Percentiles rank a stretch among this genome's conserved stretches.
Conservation (phyloP, 768 basidiomycete species). For the Boletus barrowsii region DNA sequence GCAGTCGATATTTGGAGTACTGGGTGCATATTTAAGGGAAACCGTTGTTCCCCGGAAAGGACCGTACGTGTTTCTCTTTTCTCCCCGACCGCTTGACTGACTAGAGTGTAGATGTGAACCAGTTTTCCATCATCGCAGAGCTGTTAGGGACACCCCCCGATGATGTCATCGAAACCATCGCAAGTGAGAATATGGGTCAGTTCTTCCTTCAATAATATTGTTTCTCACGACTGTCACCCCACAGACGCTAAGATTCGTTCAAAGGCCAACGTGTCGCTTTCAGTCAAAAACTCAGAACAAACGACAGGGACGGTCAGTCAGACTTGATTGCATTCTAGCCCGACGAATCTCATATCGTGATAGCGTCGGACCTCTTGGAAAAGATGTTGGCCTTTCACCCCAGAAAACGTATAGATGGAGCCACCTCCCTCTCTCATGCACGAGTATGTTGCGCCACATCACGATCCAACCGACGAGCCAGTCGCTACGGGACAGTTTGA, state of each 20-base stretch:
- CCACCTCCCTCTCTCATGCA: slow-evolving; percentile 86
- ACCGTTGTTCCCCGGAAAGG: slow-evolving; percentile 98
- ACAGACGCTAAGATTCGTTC: slow-evolving; percentile 97
- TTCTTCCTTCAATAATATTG: neutral
- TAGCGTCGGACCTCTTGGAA: slow-evolving; percentile 93
- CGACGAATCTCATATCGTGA: slow-evolving; percentile 3
- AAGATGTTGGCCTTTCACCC: slow-evolving; percentile 99
- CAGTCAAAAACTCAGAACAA: slow-evolving; percentile 85
- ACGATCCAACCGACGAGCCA: slow-evolving; percentile 98
- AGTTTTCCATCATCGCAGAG: slow-evolving; percentile 99
- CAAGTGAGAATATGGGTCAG: slow-evolving; percentile 85
- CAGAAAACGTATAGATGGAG: slow-evolving; percentile 91
- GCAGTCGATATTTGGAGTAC: slow-evolving; percentile 99
- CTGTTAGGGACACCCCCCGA: slow-evolving; percentile 97
- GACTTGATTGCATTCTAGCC: neutral
- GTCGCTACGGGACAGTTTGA: slow-evolving; percentile 92
- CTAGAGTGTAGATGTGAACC: slow-evolving; percentile 85
- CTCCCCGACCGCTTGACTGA: neutral
- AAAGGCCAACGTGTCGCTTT: slow-evolving; percentile 96
- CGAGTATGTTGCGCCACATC: slow-evolving; percentile 95
- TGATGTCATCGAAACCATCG: slow-evolving; percentile 99
- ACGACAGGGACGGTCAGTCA: slow-evolving; percentile 75
- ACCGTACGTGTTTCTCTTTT: slow-evolving; percentile 65
- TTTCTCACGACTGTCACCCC: slow-evolving; percentile 10
- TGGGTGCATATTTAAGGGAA: slow-evolving; percentile 99